These are phyloP conservation scores for Aspergillus saccharolyticus DNA, from an alignment of 495 filamentous ascomycete genomes.

Conservation along the genomic window DNA sequence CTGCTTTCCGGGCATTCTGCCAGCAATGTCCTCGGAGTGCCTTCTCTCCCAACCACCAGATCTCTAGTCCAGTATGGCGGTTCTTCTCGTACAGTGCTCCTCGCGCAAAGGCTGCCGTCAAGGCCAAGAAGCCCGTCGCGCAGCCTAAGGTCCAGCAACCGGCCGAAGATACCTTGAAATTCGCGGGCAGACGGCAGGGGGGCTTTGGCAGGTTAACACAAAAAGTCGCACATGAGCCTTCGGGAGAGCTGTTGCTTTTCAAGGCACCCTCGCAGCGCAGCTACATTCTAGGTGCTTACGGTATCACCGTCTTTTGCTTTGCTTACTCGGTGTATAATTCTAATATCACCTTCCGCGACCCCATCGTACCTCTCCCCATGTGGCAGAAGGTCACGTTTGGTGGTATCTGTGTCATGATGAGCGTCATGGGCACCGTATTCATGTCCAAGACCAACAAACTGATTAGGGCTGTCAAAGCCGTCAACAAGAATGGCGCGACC, in stretches of 20 bases:
- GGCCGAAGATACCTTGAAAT: slow-evolving; percentile 22
- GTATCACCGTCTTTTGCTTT: slow-evolving; percentile 52
- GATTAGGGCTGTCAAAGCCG: slow-evolving; percentile 33
- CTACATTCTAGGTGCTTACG: slow-evolving; percentile 54
- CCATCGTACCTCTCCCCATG: slow-evolving; percentile 27
- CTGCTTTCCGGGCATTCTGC: slow-evolving; percentile 26
- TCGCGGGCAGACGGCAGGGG: slow-evolving; percentile 22
- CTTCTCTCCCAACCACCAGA: slow-evolving; percentile 13
- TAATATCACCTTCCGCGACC: slow-evolving; percentile 36
- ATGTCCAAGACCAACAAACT: slow-evolving; percentile 32
- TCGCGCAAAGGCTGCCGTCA: slow-evolving; percentile 19
- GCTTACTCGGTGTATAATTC: slow-evolving; percentile 52
- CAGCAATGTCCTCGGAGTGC: slow-evolving; percentile 23
- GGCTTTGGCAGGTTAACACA: slow-evolving; percentile 30
- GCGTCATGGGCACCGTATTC: slow-evolving; percentile 39
- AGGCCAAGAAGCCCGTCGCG: slow-evolving; percentile 15
- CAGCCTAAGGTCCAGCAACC: slow-evolving; percentile 9
- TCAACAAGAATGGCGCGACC: slow-evolving; percentile 27
- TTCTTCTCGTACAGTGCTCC: slow-evolving; percentile 32
- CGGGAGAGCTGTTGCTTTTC: slow-evolving; percentile 49
- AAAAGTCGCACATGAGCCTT: slow-evolving; percentile 29
- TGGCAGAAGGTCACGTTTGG: slow-evolving; percentile 39
- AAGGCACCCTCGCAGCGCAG: slow-evolving; percentile 55
- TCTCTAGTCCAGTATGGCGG: slow-evolving; percentile 22
- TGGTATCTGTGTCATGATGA: slow-evolving; percentile 42